Evolutionary conservation across 2,329 filamentous ascomycete genomes (phyloP).

Genomic region (Pyricularia grisea): DNA sequence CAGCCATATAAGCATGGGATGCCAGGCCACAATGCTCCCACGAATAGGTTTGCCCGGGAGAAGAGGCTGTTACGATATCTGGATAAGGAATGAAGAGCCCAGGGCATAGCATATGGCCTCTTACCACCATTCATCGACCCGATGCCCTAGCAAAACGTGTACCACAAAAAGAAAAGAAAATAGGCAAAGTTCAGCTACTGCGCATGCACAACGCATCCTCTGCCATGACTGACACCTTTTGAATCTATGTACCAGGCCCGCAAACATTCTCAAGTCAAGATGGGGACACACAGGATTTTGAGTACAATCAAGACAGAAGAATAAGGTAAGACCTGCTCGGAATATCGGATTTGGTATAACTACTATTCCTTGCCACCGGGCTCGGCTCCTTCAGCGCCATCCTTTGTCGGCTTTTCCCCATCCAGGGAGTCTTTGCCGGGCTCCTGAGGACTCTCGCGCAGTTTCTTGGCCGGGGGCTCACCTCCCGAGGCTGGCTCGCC

Average conservation of each 20-base stretch:
- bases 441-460: slow-evolving; percentile 30
- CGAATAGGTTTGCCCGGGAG: too few species aligned
- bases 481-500: slow-evolving; percentile 28
- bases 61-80: too few species aligned
- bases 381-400: not conserved
- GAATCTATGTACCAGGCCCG: not conserved
- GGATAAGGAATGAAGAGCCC: too few species aligned
- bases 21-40: too few species aligned
- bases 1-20: too few species aligned
- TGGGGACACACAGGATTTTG: not conserved
- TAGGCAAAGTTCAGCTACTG: not conserved
- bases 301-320: not conserved
- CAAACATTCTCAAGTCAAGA: not conserved
- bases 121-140: too few species aligned
- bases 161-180: too few species aligned
- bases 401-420: slow-evolving; percentile 6
- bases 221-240: not conserved
- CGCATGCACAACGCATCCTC: not conserved
- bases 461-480: slow-evolving; percentile 32
- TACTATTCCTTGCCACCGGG: not conserved
- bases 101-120: too few species aligned
- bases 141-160: too few species aligned
- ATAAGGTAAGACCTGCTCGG: not conserved
- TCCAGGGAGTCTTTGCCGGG: slow-evolving; percentile 8
- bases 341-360: not conserved